These are phyloP conservation scores for Microcyclospora tardicrescens DNA, from an alignment of 2,329 filamentous ascomycete species.

Conservation along the genomic window DNA sequence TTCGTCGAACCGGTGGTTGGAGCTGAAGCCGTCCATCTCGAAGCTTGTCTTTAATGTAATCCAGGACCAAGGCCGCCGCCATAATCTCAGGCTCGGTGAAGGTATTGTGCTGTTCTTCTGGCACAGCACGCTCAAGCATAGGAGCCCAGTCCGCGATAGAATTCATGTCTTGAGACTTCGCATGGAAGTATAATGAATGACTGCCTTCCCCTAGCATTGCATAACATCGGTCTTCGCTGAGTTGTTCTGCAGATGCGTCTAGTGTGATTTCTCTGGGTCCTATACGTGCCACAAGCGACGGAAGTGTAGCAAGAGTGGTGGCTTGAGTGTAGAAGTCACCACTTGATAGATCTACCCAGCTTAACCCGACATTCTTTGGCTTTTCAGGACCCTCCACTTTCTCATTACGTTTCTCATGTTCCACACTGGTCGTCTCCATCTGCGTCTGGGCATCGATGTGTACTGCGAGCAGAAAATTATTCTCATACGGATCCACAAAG, in stretches of 20 bases:
- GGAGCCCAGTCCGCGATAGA: conserved; percentile 53
- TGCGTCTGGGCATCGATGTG: conserved; percentile 38
- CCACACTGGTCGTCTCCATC: background rate
- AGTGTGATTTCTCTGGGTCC: conserved; percentile 75
- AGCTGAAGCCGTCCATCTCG: conserved; percentile 68
- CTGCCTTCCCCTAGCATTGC: conserved; percentile 29
- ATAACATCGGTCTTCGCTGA: background rate
- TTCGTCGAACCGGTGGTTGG: conserved; percentile 65
- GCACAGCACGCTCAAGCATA: conserved; percentile 63
- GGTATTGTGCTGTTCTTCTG: conserved; percentile 35
- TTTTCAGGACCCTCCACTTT: conserved; percentile 23
- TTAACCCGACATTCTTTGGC: conserved; percentile 51
- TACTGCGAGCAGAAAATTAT: conserved; percentile 82
- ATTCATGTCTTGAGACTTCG: conserved; percentile 30
- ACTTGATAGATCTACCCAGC: conserved; percentile 91
- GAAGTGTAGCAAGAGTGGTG: conserved; percentile 55
- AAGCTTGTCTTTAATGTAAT: conserved; percentile 70
- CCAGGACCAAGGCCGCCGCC: conserved; percentile 68
- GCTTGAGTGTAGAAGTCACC: conserved; percentile 84
- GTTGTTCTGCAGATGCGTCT: conserved; percentile 27
- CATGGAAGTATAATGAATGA: conserved; percentile 62
- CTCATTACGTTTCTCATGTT: conserved; percentile 9
- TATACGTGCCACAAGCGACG: conserved; percentile 73
- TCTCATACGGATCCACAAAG: conserved; percentile 87
- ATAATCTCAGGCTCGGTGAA: conserved; percentile 59